phyloP scores from a whole-genome alignment of 2,329 filamentous ascomycete species.

The Lecanoromycetidae sp. region DNA sequence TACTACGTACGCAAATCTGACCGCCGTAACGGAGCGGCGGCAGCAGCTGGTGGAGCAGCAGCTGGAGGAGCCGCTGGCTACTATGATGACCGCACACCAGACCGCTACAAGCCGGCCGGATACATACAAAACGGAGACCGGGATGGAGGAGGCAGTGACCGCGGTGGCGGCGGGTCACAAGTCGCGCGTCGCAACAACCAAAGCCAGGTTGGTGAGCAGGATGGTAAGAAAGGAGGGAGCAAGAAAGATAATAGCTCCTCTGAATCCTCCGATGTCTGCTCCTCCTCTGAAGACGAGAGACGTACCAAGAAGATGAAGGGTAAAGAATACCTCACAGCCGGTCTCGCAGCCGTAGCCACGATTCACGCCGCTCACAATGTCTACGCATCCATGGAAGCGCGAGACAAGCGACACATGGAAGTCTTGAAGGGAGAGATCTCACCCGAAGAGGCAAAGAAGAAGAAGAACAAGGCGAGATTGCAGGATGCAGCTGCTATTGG shows the following conservation, averaged over 20 bases:
- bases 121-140: constrained; percentile 12
- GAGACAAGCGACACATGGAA: constrained; percentile 47
- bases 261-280: constrained; percentile 21
- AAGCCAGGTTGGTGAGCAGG: constrained; percentile 1
- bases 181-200: constrained; percentile 9
- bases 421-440: constrained; percentile 52
- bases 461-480: constrained; percentile 50
- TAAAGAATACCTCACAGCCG: constrained; percentile 48
- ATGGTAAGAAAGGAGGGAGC: background rate
- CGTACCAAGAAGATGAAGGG: constrained; percentile 51
- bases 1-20: constrained; percentile 37
- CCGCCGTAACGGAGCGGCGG: constrained; percentile 4
- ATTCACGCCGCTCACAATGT: constrained; percentile 57
- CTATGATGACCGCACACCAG: constrained; percentile 14
- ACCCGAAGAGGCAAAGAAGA: constrained; percentile 49
- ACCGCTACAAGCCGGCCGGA: constrained; percentile 13
- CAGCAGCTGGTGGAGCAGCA: background rate
- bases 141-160: background rate
- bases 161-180: constrained; percentile 5
- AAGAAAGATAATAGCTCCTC: constrained; percentile 13
- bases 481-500: constrained; percentile 54
- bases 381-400: constrained; percentile 51
- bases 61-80: constrained; percentile 6
- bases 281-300: constrained; percentile 50
- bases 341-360: constrained; percentile 55